Conservation (phyloP, 164 flowering plant genomes). For the Piper longum region DNA sequence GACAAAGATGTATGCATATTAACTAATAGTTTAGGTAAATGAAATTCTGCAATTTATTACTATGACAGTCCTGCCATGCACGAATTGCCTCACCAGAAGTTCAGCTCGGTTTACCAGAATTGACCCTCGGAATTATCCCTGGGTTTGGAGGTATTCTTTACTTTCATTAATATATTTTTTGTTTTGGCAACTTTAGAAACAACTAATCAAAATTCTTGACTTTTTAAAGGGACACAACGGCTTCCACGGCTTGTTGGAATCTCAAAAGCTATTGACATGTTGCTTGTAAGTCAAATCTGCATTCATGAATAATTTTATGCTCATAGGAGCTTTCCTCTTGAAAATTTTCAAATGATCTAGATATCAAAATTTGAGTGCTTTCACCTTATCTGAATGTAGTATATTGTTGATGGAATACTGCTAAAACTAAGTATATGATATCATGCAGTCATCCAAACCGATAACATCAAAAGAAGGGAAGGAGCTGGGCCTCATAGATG, state of each 20-base stretch:
- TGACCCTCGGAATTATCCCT: conserved; percentile 81
- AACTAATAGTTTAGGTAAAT: background rate
- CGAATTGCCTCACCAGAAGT: conserved; percentile 66
- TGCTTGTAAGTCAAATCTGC: conserved; percentile 39
- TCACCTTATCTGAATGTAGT: background rate
- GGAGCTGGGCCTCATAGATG: conserved; percentile 85
- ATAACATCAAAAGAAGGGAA: conserved; percentile 80
- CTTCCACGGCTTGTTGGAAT: conserved; percentile 93
- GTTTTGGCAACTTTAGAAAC: background rate
- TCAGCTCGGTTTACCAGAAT: conserved; percentile 90
- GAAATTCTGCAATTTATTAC: background rate
- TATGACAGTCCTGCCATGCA: conserved; percentile 75
- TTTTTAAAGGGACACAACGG: conserved; percentile 73
- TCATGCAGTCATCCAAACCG: conserved; percentile 57
- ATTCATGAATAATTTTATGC: background rate
- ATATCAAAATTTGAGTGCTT: background rate
- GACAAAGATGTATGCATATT: background rate
- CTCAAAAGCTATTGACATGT: conserved; percentile 76
- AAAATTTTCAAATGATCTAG: background rate
- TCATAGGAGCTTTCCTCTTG: too few relatives aligned
- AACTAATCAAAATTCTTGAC: background rate
- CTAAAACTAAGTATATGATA: too few relatives aligned
- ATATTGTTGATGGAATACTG: background rate
- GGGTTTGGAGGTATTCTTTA: conserved; percentile 73
- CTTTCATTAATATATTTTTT: background rate